Conservation (phyloP, 108 stramenopile genomes). For the Discostella pseudostelligera region DNA sequence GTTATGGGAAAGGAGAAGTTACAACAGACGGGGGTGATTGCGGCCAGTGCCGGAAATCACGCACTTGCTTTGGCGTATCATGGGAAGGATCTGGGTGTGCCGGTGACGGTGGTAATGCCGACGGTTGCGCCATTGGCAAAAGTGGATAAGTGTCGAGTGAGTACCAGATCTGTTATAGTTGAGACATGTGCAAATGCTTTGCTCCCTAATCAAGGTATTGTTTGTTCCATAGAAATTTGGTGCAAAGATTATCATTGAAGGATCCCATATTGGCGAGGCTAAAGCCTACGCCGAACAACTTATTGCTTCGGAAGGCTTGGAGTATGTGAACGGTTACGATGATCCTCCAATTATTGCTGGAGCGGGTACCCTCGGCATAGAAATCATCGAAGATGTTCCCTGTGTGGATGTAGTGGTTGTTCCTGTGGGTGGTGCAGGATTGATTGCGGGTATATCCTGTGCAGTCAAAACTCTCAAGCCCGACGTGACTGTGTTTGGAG, state of each 20-base stretch:
- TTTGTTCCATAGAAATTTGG: conserved; percentile 73
- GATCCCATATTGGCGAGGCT: conserved; percentile 91
- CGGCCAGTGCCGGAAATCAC: conserved; percentile 92
- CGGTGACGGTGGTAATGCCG: conserved; percentile 96
- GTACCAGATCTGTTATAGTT: conserved; percentile 17
- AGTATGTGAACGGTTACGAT: conserved; percentile 96
- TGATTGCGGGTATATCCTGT: conserved; percentile 93
- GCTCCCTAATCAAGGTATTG: neutral
- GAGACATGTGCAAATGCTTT: neutral
- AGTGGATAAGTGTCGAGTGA: conserved; percentile 90
- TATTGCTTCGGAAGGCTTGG: conserved; percentile 54
- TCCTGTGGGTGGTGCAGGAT: conserved; percentile 95
- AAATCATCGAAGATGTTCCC: conserved; percentile 95
- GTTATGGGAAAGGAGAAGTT: conserved; percentile 44
- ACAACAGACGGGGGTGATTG: conserved; percentile 80
- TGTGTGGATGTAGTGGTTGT: conserved; percentile 91
- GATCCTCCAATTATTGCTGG: conserved; percentile 96
- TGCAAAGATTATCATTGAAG: conserved; percentile 89
- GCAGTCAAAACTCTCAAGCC: conserved; percentile 95
- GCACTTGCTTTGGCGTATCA: conserved; percentile 94
- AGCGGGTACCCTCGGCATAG: conserved; percentile 97
- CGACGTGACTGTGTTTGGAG: conserved; percentile 80
- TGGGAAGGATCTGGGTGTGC: conserved; percentile 89
- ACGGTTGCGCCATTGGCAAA: conserved; percentile 92
- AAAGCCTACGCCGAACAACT: conserved; percentile 80